phyloP scores from a whole-genome alignment of 2,329 filamentous ascomycete genomes.

The Lomentospora prolificans region DNA sequence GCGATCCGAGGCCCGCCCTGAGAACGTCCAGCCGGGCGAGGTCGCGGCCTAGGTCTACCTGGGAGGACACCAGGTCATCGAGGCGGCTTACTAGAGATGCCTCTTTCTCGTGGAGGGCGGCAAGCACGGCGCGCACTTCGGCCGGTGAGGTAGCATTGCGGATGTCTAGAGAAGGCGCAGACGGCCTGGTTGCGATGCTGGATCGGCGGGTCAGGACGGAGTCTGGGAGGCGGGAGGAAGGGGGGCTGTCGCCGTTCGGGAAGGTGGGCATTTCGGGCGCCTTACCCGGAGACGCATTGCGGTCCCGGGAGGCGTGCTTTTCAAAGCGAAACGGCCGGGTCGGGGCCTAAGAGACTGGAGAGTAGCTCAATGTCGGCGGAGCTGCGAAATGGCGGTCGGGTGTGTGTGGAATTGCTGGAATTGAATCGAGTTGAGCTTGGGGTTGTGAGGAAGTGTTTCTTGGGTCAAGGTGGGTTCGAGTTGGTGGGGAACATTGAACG shows the following conservation, averaged over 20 bases:
- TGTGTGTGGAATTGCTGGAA: background rate
- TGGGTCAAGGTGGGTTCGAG: too few species aligned
- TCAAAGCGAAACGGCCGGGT: background rate
- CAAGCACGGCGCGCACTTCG: constrained; percentile 70
- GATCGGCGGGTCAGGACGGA: constrained; percentile 10
- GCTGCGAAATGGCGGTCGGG: background rate
- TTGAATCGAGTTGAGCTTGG: too few species aligned
- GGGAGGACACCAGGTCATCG: constrained; percentile 67
- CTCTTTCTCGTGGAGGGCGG: constrained; percentile 67
- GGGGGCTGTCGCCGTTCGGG: constrained; percentile 32
- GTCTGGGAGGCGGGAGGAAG: background rate
- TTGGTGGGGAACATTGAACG: too few species aligned
- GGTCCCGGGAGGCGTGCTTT: constrained; percentile 17
- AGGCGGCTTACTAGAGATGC: constrained; percentile 63
- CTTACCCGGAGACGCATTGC: constrained; percentile 32
- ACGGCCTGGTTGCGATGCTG: constrained; percentile 10
- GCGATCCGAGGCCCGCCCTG: constrained; percentile 77
- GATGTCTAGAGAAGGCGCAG: constrained; percentile 29
- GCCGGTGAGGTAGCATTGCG: constrained; percentile 64
- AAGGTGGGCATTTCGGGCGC: constrained; percentile 37
- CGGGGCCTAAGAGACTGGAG: background rate
- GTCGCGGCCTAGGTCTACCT: constrained; percentile 79
- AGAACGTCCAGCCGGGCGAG: constrained; percentile 80
- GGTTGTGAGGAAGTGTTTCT: too few species aligned
- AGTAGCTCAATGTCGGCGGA: background rate